A percentile compares a stretch with the other conserved stretches of the same genome.
Conservation (phyloP, 371 early-diverging fungal species). For the Lichtheimia hyalospora region DNA sequence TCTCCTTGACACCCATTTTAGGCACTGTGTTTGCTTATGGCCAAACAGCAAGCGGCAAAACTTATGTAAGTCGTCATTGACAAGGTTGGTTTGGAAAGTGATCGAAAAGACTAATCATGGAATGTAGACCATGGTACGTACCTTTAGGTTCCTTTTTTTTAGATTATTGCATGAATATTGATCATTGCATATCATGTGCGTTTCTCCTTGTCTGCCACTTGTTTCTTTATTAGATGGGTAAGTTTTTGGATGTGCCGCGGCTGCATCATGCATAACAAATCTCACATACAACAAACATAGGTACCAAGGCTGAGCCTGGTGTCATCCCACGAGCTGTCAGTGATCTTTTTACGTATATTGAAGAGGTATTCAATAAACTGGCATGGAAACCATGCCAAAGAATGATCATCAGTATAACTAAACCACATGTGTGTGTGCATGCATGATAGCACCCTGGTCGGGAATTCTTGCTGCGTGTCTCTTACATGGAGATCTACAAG, state of each 20-base stretch:
- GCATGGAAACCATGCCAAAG: not conserved
- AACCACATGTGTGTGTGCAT: not conserved
- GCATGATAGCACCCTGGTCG: constrained; percentile 9
- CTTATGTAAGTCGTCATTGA: constrained; percentile 22
- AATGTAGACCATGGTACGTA: constrained; percentile 28
- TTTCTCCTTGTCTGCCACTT: not conserved
- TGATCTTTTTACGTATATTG: constrained; percentile 56
- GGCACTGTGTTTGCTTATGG: constrained; percentile 81
- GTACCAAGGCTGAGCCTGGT: constrained; percentile 55
- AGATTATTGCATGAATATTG: not conserved
- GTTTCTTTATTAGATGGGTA: constrained; percentile 31
- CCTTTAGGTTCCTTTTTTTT: not conserved
- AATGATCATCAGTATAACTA: not conserved
- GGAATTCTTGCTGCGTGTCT: constrained; percentile 48
- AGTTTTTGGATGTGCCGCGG: not conserved
- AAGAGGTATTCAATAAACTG: constrained; percentile 26
- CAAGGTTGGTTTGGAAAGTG: not conserved
- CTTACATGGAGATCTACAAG: constrained; percentile 95
- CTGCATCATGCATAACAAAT: too few relatives aligned
- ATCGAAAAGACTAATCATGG: too few relatives aligned
- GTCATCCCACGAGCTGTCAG: constrained; percentile 56
- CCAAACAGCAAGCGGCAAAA: constrained; percentile 86
- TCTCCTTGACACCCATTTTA: constrained; percentile 15
- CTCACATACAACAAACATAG: constrained; percentile 23
- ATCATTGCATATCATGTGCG: too few relatives aligned